These are phyloP conservation scores for Acorus gramineus DNA, from an alignment of 106 monocot species.

Conservation along the genomic window DNA sequence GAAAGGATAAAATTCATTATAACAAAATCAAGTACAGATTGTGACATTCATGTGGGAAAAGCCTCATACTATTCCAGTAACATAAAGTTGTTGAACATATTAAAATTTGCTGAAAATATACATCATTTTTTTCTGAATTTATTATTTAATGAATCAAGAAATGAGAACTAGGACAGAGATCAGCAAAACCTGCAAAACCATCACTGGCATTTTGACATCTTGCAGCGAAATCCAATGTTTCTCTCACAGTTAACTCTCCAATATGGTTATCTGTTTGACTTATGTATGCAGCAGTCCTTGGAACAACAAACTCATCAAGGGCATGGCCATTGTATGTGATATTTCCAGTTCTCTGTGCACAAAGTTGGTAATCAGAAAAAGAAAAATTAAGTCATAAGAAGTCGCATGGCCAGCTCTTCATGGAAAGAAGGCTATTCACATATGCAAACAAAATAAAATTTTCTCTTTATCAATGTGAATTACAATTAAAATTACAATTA, in stretches of 20 bases:
- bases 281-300: conserved; percentile 62
- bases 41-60: too few relatives aligned
- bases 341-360: conserved; percentile 29
- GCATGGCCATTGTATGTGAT: conserved; percentile 39
- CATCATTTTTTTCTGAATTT: too few relatives aligned
- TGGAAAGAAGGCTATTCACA: too few relatives aligned
- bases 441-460: too few relatives aligned
- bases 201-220: conserved; percentile 49
- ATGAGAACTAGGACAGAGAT: neutral
- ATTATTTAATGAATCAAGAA: neutral
- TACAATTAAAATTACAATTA: too few relatives aligned
- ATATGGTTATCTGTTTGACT: conserved; percentile 63
- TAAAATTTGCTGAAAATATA: too few relatives aligned
- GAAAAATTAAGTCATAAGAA: neutral
- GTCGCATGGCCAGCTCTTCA: neutral
- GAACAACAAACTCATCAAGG: conserved; percentile 39
- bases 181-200: conserved; percentile 17
- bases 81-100: too few relatives aligned
- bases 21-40: too few relatives aligned
- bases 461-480: too few relatives aligned
- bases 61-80: too few relatives aligned
- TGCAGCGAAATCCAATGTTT: conserved; percentile 60
- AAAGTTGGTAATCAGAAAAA: neutral
- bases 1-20: too few relatives aligned
- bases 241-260: conserved; percentile 60